Conservation (phyloP, 2,329 filamentous ascomycete genomes). For the Neonectria faginata region DNA sequence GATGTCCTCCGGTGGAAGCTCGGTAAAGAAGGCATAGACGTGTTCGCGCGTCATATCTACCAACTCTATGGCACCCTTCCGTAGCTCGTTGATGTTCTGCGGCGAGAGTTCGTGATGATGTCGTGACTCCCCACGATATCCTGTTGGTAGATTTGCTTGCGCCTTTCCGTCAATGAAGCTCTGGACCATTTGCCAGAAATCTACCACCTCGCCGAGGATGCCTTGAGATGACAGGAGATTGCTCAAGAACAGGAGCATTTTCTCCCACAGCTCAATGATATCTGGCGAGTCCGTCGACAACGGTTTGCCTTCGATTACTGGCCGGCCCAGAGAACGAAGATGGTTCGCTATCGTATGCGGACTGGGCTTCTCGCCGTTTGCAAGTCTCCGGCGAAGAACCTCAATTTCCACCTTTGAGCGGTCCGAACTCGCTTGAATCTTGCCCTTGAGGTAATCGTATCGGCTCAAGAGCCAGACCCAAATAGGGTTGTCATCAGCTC, state of each 20-base stretch:
- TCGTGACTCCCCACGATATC: conserved; percentile 83
- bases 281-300: conserved; percentile 81
- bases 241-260: conserved; percentile 79
- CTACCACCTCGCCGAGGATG: conserved; percentile 87
- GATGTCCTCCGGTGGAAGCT: conserved; percentile 90
- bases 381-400: conserved; percentile 84
- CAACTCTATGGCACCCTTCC: conserved; percentile 84
- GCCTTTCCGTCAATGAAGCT: conserved; percentile 90
- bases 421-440: conserved; percentile 83
- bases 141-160: conserved; percentile 81
- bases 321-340: conserved; percentile 78
- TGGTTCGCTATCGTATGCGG: conserved; percentile 78
- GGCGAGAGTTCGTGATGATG: conserved; percentile 83
- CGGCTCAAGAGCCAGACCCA: conserved; percentile 95
- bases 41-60: conserved; percentile 84
- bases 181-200: conserved; percentile 93
- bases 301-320: conserved; percentile 70
- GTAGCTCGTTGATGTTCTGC: conserved; percentile 77
- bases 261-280: conserved; percentile 93
- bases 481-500: conserved; percentile 95
- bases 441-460: conserved; percentile 89
- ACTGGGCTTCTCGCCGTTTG: conserved; percentile 77
- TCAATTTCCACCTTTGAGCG: conserved; percentile 94
- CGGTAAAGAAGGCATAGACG: conserved; percentile 84
- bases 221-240: conserved; percentile 82